Evolutionary conservation across 2,329 filamentous ascomycete genomes (phyloP), one percentile per base, ranked within the genome.

Genomic region (Ophiostoma triangulosporum): DNA sequence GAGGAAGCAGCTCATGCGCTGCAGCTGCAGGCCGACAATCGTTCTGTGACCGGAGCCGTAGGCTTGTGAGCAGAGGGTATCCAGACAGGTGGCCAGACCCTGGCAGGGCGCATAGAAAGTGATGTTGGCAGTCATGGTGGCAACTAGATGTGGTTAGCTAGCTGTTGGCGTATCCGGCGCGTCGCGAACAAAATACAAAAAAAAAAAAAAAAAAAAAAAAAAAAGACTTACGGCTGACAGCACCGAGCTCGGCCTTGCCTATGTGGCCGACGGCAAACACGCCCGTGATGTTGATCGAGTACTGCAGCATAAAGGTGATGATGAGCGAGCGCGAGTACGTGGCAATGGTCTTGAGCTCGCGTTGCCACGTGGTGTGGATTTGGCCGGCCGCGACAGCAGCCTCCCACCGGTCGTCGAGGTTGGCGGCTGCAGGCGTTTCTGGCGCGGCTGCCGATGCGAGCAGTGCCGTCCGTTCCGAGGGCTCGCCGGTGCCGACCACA

Each of bases 21-120:
- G 86, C 58, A 89, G 73, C 62, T 93, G 86, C 54, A 93, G 67
- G 1, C 87, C 91, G 11, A 97, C 91, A 5, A 97, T 78, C 60
- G 90, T 86, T 64, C 86, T 94, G 65, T 85, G 86, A 0, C 91
- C 91, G 0, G 87, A 94, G 2, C 93, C 91, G 64, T 94, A 97
- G 0, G 93, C 91, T 67, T 97, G 91, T 0, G 91, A 81, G 66
- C 91, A 96, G 2, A 97, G 80, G 0, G 91, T 97, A 68, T 97
- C 91, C 35, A 97, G 73, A 58, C 84, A 88, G 4, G 91, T 97
- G 1, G 89, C 84, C 14, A 97, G 75, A n/a, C 89, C 86, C 63
- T 89, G 85, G 63, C 87, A 85, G 15, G 87, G 80, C 0, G 84
- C 84, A 62, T 86, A 83, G 55, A 84, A 87, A 14, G 79, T 86